Conservation (phyloP, 768 basidiomycete genomes). For the Phanerochaete sordida region DNA sequence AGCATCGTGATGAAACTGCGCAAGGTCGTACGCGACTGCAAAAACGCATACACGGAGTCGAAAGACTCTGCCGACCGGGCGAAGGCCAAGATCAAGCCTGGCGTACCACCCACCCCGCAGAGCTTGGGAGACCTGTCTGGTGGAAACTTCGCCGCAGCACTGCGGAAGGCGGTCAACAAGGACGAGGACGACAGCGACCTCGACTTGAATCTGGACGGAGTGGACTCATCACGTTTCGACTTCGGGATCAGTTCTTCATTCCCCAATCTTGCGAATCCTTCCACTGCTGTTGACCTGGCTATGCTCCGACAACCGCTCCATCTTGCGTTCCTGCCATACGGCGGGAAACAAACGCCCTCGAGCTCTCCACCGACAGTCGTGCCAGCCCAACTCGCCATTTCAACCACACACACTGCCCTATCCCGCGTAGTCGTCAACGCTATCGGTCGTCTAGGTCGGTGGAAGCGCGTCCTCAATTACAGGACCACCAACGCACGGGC, state of each 20-base stretch:
- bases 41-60: constrained; percentile 47
- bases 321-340: constrained; percentile 46
- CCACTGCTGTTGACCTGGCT: constrained; percentile 51
- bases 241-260: constrained; percentile 12
- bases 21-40: constrained; percentile 82
- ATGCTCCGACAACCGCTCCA: constrained; percentile 64
- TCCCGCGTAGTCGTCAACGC: constrained; percentile 79
- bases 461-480: constrained; percentile 73
- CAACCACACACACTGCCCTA: constrained; percentile 58
- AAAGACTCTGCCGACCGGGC: background rate
- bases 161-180: constrained; percentile 37
- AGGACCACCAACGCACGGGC: constrained; percentile 32
- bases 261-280: constrained; percentile 10
- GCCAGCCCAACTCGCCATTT: constrained; percentile 42
- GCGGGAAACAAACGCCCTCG: constrained; percentile 31
- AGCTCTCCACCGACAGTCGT: constrained; percentile 28
- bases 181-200: constrained; percentile 64
- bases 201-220: constrained; percentile 66
- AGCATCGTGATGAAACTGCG: constrained; percentile 78
- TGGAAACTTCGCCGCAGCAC: constrained; percentile 58
- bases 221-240: constrained; percentile 5
- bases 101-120: background rate
- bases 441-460: constrained; percentile 75
- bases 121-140: constrained; percentile 18
- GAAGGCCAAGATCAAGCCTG: background rate